Percentiles rank a stretch among this genome's conserved stretches.
These are phyloP conservation scores for Citrus sp. DNA, from an alignment of 345 rosid species.

Conservation along the genomic window DNA sequence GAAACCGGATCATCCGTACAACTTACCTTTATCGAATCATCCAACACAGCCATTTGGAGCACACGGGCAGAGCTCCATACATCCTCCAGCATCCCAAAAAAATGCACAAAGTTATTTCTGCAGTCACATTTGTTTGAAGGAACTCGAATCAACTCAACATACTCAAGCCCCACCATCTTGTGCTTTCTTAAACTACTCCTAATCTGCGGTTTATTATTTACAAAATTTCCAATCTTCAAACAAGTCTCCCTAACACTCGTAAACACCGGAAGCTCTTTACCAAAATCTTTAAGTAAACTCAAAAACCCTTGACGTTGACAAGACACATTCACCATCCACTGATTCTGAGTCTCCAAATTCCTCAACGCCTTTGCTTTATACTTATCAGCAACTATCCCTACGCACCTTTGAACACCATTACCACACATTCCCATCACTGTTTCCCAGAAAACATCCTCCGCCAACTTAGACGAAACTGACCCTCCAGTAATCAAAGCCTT, in stretches of 20 bases:
- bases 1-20: constrained; percentile 41
- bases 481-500: constrained; percentile 34
- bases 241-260: constrained; percentile 37
- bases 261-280: constrained; percentile 46
- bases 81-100: constrained; percentile 46
- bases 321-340: constrained; percentile 57
- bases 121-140: constrained; percentile 39
- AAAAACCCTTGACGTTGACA: constrained; percentile 56
- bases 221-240: constrained; percentile 49
- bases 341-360: constrained; percentile 51
- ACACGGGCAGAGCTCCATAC: constrained; percentile 39
- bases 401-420: constrained; percentile 39
- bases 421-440: constrained; percentile 37
- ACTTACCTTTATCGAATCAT: constrained; percentile 37
- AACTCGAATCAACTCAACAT: constrained; percentile 37
- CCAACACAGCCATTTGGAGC: constrained; percentile 41
- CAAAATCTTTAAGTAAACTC: constrained; percentile 48
- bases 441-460: constrained; percentile 51
- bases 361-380: constrained; percentile 44
- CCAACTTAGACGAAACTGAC: constrained; percentile 41
- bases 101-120: constrained; percentile 24
- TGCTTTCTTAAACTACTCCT: constrained; percentile 45
- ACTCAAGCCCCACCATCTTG: constrained; percentile 40
- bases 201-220: constrained; percentile 38
- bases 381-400: constrained; percentile 51